phyloP scores from a whole-genome alignment of 2,329 filamentous ascomycete species.

The Colletotrichum gloeosporioides region DNA sequence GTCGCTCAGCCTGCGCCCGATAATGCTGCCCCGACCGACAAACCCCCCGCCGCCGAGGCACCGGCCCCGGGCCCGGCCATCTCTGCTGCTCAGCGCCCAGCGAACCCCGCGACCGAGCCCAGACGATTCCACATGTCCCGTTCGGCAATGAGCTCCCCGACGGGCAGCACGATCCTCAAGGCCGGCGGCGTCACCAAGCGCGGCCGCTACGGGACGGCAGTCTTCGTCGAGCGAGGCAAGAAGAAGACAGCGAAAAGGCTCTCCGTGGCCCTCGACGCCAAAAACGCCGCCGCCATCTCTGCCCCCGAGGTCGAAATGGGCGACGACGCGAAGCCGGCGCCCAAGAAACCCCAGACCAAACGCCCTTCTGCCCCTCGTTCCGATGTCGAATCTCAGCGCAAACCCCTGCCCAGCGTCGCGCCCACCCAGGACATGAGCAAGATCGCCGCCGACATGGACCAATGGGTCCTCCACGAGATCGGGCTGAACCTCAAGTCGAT shows the following conservation, averaged over 20 bases:
- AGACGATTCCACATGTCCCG: conserved; percentile 63
- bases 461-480: conserved; percentile 65
- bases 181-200: conserved; percentile 44
- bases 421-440: conserved; percentile 52
- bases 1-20: neutral
- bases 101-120: conserved; percentile 36
- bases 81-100: conserved; percentile 9
- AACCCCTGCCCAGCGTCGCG: conserved; percentile 30
- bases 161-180: conserved; percentile 26
- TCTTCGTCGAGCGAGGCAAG: conserved; percentile 61
- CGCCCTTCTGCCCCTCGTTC: neutral
- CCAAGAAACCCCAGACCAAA: conserved; percentile 18
- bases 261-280: conserved; percentile 30
- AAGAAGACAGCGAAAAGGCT: conserved; percentile 32
- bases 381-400: conserved; percentile 8
- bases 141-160: conserved; percentile 42
- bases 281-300: neutral
- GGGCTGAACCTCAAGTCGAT: conserved; percentile 55
- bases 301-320: neutral
- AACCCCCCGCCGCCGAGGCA: neutral
- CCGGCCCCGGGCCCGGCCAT: neutral
- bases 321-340: neutral
- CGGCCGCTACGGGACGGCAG: conserved; percentile 45
- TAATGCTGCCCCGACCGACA: neutral
- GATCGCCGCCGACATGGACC: conserved; percentile 61